Evolutionary conservation across 1,284 basidiomycete genomes (phyloP).

Genomic region (Cryptococcus jaspeensis): DNA sequence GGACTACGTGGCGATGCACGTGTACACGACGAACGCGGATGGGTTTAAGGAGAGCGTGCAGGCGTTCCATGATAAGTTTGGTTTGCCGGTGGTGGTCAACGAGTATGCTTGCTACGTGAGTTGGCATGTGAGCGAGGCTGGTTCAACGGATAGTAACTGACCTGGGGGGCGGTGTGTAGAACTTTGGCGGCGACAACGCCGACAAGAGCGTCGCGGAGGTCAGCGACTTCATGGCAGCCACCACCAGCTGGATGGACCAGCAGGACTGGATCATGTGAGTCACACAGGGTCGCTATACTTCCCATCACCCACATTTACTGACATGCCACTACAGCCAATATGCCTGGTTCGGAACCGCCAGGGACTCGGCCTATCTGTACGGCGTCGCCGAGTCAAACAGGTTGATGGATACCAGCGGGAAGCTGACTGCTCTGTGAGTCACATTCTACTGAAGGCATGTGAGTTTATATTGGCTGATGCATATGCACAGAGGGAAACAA

Average conservation of each 20-base stretch:
- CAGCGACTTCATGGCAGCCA: constrained; percentile 20
- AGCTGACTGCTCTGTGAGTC: constrained; percentile 35
- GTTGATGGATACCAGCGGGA: constrained; percentile 31
- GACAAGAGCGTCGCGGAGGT: constrained; percentile 8
- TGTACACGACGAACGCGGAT: constrained; percentile 17
- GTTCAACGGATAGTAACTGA: background rate
- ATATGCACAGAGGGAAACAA: constrained; percentile 23
- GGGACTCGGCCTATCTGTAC: constrained; percentile 23
- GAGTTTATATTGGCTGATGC: background rate
- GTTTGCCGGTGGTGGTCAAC: constrained; percentile 16
- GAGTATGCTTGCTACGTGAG: constrained; percentile 25
- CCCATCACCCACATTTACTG: constrained; percentile 3
- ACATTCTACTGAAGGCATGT: too few species aligned
- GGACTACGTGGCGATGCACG: constrained; percentile 24
- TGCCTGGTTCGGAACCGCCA: constrained; percentile 30
- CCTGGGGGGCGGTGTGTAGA: background rate
- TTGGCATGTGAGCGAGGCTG: background rate
- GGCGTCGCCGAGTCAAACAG: constrained; percentile 37
- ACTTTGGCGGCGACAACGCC: constrained; percentile 3
- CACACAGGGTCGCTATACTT: too few species aligned
- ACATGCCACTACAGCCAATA: constrained; percentile 17
- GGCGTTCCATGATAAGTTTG: constrained; percentile 14
- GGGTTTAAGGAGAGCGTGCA: constrained; percentile 16
- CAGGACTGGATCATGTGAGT: constrained; percentile 31
- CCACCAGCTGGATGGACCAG: constrained; percentile 37